phyloP scores from a whole-genome alignment of 352 stramenopile genomes.

The Phytophthora sp. region DNA sequence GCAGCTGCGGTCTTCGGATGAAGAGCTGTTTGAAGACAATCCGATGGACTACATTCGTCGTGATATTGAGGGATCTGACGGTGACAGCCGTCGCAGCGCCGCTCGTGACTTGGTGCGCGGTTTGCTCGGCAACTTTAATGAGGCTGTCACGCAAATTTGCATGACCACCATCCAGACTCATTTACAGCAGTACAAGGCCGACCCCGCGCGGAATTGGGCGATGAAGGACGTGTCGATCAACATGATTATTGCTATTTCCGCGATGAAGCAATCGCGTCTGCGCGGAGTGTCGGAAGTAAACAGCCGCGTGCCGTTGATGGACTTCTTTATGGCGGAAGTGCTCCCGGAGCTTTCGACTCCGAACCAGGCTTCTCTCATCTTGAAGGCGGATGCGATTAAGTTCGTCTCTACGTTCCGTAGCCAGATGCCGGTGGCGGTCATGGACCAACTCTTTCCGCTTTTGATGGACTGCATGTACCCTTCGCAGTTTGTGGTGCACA shows the following conservation, averaged over 20 bases:
- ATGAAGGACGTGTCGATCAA: slow-evolving; percentile 97
- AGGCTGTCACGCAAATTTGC: slow-evolving; percentile 94
- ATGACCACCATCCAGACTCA: slow-evolving; percentile 91
- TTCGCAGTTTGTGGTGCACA: slow-evolving; percentile 96
- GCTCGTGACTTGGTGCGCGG: slow-evolving; percentile 95
- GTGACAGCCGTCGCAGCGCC: slow-evolving; percentile 95
- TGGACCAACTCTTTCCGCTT: slow-evolving; percentile 93
- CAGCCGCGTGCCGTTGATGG: slow-evolving; percentile 94
- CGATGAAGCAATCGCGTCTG: slow-evolving; percentile 92
- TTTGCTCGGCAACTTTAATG: slow-evolving; percentile 96
- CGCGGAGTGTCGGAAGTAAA: slow-evolving; percentile 97
- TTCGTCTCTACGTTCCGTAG: slow-evolving; percentile 99
- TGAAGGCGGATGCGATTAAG: slow-evolving; percentile 98
- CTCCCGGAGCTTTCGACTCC: slow-evolving; percentile 92
- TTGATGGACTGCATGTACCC: slow-evolving; percentile 90
- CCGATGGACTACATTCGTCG: slow-evolving; percentile 97
- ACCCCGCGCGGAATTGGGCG: slow-evolving; percentile 91
- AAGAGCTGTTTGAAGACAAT: slow-evolving; percentile 99
- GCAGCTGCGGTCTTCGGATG: slow-evolving; percentile 94
- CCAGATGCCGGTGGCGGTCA: slow-evolving; percentile 93
- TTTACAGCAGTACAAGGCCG: slow-evolving; percentile 89
- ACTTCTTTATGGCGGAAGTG: slow-evolving; percentile 96
- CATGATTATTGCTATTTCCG: slow-evolving; percentile 96
- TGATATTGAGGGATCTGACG: slow-evolving; percentile 98
- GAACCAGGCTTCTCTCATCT: slow-evolving; percentile 88